Percentiles rank a stretch among this genome's conserved stretches.
These are phyloP conservation scores for Triticum timopheevii DNA, from an alignment of 176 grass and related monocot genomes.

Conservation along the genomic window DNA sequence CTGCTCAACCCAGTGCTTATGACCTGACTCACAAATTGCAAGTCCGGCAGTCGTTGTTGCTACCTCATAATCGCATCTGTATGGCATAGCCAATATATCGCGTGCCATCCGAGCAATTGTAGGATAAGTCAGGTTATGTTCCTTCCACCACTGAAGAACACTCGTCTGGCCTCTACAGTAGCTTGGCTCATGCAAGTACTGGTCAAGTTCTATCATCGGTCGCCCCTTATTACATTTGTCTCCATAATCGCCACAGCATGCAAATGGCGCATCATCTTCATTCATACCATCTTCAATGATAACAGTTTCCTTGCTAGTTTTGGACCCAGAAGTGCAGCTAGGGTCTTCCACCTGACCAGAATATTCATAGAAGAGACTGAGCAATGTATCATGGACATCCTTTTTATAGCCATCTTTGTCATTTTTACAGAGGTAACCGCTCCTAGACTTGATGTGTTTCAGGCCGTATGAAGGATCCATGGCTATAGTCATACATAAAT, in stretches of 20 bases:
- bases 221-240: background rate
- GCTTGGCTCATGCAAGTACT: slow-evolving; percentile 17
- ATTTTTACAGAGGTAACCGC: background rate
- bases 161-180: background rate
- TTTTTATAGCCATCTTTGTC: background rate
- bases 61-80: background rate
- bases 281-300: background rate
- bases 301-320: slow-evolving; percentile 16
- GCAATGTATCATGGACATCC: background rate
- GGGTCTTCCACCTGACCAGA: background rate
- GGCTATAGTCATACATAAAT: slow-evolving; percentile 20
- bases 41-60: slow-evolving; percentile 23
- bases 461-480: slow-evolving; percentile 26
- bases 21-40: slow-evolving; percentile 9
- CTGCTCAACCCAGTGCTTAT: slow-evolving; percentile 20
- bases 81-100: slow-evolving; percentile 32
- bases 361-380: slow-evolving; percentile 16
- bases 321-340: background rate
- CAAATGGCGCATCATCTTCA: background rate
- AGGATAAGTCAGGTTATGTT: slow-evolving; percentile 20
- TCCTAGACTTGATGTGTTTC: background rate
- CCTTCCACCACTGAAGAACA: slow-evolving; percentile 47
- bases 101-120: slow-evolving; percentile 27
- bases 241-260: background rate
- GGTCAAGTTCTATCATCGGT: slow-evolving; percentile 30